phyloP scores from a whole-genome alignment of 352 stramenopile genomes.

The Globisporangium camurandrum region DNA sequence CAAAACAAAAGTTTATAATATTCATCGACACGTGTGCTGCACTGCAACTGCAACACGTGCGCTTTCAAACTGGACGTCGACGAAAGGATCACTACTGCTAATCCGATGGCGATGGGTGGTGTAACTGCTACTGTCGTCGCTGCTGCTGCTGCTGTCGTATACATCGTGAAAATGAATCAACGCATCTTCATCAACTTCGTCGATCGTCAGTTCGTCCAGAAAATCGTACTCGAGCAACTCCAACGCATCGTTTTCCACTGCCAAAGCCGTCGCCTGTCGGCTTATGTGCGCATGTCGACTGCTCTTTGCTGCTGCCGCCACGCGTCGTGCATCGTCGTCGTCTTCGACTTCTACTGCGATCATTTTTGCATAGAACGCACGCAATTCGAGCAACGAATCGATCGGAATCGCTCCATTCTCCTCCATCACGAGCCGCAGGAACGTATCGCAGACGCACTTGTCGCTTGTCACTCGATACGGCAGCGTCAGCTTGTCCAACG shows the following conservation, averaged over 20 bases:
- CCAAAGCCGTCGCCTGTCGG: too few relatives aligned
- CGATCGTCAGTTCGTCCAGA: conserved; percentile 56
- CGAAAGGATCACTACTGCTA: too few relatives aligned
- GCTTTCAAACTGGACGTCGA: conserved; percentile 62
- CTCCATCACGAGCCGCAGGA: conserved; percentile 73
- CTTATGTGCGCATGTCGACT: background rate
- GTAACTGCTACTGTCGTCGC: too few relatives aligned
- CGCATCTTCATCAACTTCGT: conserved; percentile 25
- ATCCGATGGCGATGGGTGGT: too few relatives aligned
- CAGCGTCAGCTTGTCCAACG: conserved; percentile 43
- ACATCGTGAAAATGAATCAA: conserved; percentile 60
- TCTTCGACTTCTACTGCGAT: conserved; percentile 49
- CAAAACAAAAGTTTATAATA: too few relatives aligned
- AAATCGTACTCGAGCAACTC: conserved; percentile 74
- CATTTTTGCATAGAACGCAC: conserved; percentile 48
- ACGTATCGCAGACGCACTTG: conserved; percentile 76
- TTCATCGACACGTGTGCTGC: conserved; percentile 5
- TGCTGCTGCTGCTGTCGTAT: conserved; percentile 39
- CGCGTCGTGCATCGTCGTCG: conserved; percentile 22
- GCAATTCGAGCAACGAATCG: conserved; percentile 66
- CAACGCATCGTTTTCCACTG: conserved; percentile 8
- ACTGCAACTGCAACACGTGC: too few relatives aligned
- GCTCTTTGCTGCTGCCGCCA: conserved; percentile 1
- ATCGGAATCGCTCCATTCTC: conserved; percentile 72
- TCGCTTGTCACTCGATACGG: conserved; percentile 69